Percentiles rank a stretch among this genome's conserved stretches.
phyloP scores from a whole-genome alignment of 2,329 filamentous ascomycete species.

The Thermochaetoides dissita region DNA sequence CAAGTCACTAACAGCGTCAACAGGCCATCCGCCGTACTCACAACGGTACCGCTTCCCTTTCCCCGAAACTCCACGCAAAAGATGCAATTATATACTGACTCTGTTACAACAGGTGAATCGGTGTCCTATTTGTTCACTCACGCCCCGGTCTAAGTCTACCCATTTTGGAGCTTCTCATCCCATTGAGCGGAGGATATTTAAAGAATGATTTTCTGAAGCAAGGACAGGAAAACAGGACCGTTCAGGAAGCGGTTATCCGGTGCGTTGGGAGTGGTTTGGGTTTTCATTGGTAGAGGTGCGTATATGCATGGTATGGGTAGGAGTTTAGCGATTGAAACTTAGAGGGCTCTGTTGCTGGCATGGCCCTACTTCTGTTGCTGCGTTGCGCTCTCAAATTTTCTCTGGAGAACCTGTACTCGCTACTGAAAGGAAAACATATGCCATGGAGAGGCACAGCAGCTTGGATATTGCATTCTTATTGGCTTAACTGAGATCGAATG shows the following conservation, averaged over 20 bases:
- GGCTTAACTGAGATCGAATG: no score
- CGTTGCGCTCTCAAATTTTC: no score
- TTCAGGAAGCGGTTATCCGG: not conserved
- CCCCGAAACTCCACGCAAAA: not conserved
- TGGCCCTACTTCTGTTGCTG: no score
- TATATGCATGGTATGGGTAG: not conserved
- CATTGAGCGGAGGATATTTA: not conserved
- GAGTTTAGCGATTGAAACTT: not conserved
- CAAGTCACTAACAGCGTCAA: conserved; percentile 7
- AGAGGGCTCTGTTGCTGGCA: no score
- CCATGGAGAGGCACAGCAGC: no score
- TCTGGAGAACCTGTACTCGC: no score
- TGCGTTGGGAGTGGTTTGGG: not conserved
- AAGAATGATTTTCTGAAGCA: no score
- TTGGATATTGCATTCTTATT: no score
- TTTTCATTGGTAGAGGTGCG: not conserved
- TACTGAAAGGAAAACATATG: no score
- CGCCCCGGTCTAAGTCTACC: conserved; percentile 33
- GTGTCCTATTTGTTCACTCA: conserved; percentile 58
- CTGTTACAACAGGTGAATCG: conserved; percentile 39
- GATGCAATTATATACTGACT: conserved; percentile 2
- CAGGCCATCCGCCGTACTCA: conserved; percentile 52
- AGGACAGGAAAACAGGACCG: not conserved
- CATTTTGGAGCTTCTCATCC: not conserved
- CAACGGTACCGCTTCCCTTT: conserved; percentile 9